phyloP scores from a whole-genome alignment of 78 protist species.

The Neovahlkampfia damariscottae region DNA sequence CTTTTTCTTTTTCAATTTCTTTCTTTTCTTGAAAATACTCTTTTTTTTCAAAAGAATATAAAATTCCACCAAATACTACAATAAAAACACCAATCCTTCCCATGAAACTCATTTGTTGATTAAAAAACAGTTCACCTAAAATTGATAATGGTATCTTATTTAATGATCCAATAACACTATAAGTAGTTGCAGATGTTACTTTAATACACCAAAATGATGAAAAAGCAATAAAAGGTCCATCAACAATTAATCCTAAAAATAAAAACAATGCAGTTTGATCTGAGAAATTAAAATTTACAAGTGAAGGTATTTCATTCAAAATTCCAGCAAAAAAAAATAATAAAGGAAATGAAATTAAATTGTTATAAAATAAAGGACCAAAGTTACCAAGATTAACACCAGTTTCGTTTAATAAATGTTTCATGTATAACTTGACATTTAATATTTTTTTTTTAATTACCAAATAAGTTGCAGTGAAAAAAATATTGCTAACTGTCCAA shows the following conservation, averaged over 20 bases:
- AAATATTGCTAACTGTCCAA: conserved; percentile 13
- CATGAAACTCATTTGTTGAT: not conserved
- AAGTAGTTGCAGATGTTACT: conserved; percentile 39
- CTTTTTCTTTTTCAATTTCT: too few relatives aligned
- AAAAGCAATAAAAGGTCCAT: conserved; percentile 15
- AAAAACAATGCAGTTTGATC: not conserved
- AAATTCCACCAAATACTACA: conserved; percentile 13
- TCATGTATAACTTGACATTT: conserved; percentile 23
- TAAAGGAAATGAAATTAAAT: conserved; percentile 3
- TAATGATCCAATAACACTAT: conserved; percentile 30
- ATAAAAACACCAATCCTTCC: conserved; percentile 2
- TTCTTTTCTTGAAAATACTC: too few relatives aligned
- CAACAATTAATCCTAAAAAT: not conserved
- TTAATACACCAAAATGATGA: conserved; percentile 25
- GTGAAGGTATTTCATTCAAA: too few relatives aligned
- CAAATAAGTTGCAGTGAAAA: not conserved
- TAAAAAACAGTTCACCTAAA: conserved; percentile 5
- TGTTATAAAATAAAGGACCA: conserved; percentile 23
- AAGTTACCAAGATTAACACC: not conserved
- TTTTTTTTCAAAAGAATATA: too few relatives aligned
- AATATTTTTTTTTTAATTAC: too few relatives aligned
- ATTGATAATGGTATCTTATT: conserved; percentile 38
- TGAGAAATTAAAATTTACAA: not conserved
- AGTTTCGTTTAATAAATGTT: conserved; percentile 3
- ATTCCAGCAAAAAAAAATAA: not conserved